Base-by-base conservation (phyloP, 805 yeast genomes). In the Blastobotrys chiropterorum region DNA sequence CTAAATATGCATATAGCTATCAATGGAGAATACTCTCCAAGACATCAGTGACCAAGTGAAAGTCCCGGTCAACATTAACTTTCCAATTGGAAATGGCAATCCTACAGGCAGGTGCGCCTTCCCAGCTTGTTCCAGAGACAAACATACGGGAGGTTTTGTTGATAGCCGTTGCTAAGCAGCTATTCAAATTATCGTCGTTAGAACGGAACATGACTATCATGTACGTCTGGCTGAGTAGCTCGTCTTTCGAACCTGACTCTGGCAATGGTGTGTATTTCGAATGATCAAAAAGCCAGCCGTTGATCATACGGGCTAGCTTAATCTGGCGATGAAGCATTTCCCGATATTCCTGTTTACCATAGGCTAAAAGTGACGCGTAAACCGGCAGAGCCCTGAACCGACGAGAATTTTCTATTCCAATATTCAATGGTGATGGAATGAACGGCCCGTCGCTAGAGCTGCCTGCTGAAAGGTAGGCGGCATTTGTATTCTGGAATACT, bases 21-120 rank as follows among this genome's bases (percentile, higher is more conserved):
- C n/a, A n/a, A n/a, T n/a, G n/a, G n/a, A n/a, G n/a, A n/a, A n/a
- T n/a, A n/a, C n/a, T 59, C 31, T 38, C 41, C 20, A 52, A 26
- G 16, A 53, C 52, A 4, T 34, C 38, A 31, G 46, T 53, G 5
- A 46, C 48, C 15, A 46, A 14, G 17, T 38, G 17, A 22, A 46
- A 47, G 11, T 53, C 56, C 16, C 55, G 5, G 2, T 16, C 43
- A 2, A 39, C 22, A 39, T 47, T 20, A n/a, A 41, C 17, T 14
- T 15, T 16, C 62, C 62, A 59, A 42, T 55, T 55, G 48, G 59
- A 55, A 13, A 59, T 58, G 8, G 63, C 63, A 13, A 58, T 42
- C 44, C 63, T 51, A 3, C 57, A 51, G 3, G 63, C 63, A 5
- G 55, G 51, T 3, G n/a, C 14, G 22, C 58, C 57, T 7, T 55